These are phyloP conservation scores for Pseudodiploospora longispora DNA, from an alignment of 2,329 filamentous ascomycete genomes.

Conservation along the genomic window DNA sequence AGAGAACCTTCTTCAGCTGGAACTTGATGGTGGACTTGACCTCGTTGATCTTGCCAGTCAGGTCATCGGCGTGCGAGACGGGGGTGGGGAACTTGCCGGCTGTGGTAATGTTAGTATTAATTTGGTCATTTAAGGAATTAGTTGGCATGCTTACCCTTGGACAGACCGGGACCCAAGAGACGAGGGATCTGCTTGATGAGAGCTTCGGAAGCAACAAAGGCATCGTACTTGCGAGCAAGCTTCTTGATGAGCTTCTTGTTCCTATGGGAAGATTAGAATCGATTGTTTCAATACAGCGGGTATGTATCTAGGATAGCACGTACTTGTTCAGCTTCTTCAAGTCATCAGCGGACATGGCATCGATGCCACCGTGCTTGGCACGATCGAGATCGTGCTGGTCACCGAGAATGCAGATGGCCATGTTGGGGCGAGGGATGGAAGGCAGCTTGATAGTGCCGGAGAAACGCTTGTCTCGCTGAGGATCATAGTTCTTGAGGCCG, in stretches of 20 bases:
- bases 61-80: slow-evolving; percentile 93
- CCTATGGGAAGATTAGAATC: slow-evolving; percentile 21
- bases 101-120: slow-evolving; percentile 29
- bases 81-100: slow-evolving; percentile 99
- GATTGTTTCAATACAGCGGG: too few species aligned
- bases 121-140: neutral
- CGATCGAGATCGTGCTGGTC: slow-evolving; percentile 97
- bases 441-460: slow-evolving; percentile 96
- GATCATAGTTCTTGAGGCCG: slow-evolving; percentile 98
- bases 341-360: slow-evolving; percentile 97
- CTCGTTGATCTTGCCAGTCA: slow-evolving; percentile 91
- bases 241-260: slow-evolving; percentile 99
- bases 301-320: neutral
- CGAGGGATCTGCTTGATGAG: slow-evolving; percentile 99
- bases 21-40: slow-evolving; percentile 99
- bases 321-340: slow-evolving; percentile 99
- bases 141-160: slow-evolving; percentile 64
- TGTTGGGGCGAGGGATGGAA: slow-evolving; percentile 81
- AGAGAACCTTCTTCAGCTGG: slow-evolving; percentile 99
- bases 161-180: slow-evolving; percentile 97
- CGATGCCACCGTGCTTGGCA: slow-evolving; percentile 97
- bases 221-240: slow-evolving; percentile 99
- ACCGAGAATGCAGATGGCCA: slow-evolving; percentile 72
- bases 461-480: slow-evolving; percentile 99
- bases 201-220: slow-evolving; percentile 93